A percentile compares a stretch with the other conserved stretches of the same genome.
phyloP scores from a whole-genome alignment of 2,329 filamentous ascomycete species.

The Colletotrichum sojae region DNA sequence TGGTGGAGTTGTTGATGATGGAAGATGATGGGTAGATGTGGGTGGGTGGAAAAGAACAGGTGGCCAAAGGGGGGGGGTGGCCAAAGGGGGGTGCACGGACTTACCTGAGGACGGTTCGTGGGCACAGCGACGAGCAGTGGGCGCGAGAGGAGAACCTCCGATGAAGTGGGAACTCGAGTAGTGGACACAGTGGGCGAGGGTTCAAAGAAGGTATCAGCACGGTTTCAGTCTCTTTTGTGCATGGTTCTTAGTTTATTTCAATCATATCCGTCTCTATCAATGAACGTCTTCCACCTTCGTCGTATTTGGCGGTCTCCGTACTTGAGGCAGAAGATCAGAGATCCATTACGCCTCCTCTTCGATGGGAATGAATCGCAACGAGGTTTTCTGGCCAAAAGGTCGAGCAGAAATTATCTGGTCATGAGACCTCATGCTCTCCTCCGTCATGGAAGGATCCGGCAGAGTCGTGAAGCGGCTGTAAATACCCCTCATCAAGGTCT shows the following conservation, averaged over 20 bases:
- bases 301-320: background rate
- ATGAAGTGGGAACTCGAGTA: background rate
- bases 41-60: too few species aligned
- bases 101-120: conserved; percentile 41
- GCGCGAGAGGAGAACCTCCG: conserved; percentile 29
- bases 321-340: too few species aligned
- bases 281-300: background rate
- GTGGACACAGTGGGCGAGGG: too few species aligned
- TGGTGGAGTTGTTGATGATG: too few species aligned
- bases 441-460: conserved; percentile 12
- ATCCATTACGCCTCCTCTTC: background rate
- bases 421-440: conserved; percentile 31
- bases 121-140: conserved; percentile 42
- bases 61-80: too few species aligned
- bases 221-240: too few species aligned
- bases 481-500: conserved; percentile 12
- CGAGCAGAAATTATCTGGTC: conserved; percentile 34
- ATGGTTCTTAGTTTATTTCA: too few species aligned
- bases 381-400: conserved; percentile 18
- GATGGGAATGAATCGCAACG: conserved; percentile 16
- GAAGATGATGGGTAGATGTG: too few species aligned
- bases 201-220: too few species aligned
- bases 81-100: too few species aligned
- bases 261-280: too few species aligned
- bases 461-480: conserved; percentile 10